These are phyloP conservation scores for Blastomyces percursus DNA, from an alignment of 2,329 filamentous ascomycete genomes.

Conservation along the genomic window DNA sequence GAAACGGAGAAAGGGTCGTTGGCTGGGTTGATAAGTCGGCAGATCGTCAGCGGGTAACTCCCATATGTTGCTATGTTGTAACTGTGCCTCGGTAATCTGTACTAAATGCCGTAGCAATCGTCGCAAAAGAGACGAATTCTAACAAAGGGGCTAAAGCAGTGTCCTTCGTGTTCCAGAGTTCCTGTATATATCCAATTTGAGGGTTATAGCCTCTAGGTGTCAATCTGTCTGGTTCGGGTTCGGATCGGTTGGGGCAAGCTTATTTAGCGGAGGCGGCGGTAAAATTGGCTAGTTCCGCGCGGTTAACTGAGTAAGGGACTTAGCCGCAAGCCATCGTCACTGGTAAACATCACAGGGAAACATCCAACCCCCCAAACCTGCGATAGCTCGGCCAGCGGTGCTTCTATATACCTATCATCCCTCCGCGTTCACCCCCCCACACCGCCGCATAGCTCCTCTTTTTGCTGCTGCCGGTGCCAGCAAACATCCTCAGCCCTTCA, in stretches of 20 bases:
- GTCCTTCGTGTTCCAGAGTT: neutral
- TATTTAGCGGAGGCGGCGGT: neutral
- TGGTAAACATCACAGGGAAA: neutral
- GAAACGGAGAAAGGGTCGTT: neutral
- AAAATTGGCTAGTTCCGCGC: neutral
- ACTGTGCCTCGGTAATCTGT: neutral
- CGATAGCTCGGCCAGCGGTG: neutral
- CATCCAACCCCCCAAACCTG: neutral
- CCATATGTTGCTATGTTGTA: too few species aligned
- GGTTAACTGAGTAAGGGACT: neutral
- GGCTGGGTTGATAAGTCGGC: neutral
- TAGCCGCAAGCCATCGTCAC: neutral
- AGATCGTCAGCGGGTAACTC: too few species aligned
- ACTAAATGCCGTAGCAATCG: conserved; percentile 5
- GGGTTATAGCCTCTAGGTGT: too few species aligned
- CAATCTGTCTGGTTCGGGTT: neutral
- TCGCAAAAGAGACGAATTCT: neutral
- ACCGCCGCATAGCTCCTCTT: neutral
- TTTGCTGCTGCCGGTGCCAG: conserved; percentile 6
- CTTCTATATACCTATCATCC: neutral
- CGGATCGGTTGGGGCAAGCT: neutral
- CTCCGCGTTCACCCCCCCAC: neutral
- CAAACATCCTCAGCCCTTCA: neutral
- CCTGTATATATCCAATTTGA: neutral
- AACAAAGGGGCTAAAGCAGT: neutral